Percentiles rank a stretch among this genome's conserved stretches.
These are phyloP conservation scores for Lanmaoa rubissima DNA, from an alignment of 768 basidiomycete genomes.

Conservation along the genomic window DNA sequence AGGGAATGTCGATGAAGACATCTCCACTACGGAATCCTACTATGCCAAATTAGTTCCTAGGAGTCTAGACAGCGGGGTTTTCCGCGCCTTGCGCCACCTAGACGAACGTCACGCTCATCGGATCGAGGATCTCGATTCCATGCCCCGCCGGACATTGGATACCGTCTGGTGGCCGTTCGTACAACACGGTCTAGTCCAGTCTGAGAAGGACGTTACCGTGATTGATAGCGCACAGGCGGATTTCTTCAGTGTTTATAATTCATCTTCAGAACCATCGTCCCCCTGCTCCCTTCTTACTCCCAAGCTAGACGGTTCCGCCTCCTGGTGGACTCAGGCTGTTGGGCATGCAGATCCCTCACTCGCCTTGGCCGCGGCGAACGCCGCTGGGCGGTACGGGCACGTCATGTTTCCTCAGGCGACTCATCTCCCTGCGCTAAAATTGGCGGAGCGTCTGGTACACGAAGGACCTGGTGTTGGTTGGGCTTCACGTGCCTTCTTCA, in stretches of 20 bases:
- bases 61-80: constrained; percentile 38
- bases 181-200: constrained; percentile 74
- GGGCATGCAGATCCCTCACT: constrained; percentile 79
- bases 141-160: constrained; percentile 75
- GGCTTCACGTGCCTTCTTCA: constrained; percentile 90
- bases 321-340: constrained; percentile 96
- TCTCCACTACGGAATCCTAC: constrained; percentile 60
- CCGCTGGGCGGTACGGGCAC: constrained; percentile 93
- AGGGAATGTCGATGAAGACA: constrained; percentile 45
- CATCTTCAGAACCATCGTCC: constrained; percentile 20
- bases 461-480: constrained; percentile 84
- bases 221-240: constrained; percentile 90
- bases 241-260: constrained; percentile 73
- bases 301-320: constrained; percentile 89
- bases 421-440: constrained; percentile 78
- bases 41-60: constrained; percentile 52
- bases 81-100: constrained; percentile 53
- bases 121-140: constrained; percentile 69
- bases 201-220: constrained; percentile 74
- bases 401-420: constrained; percentile 93
- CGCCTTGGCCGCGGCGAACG: constrained; percentile 82
- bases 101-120: constrained; percentile 63
- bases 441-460: constrained; percentile 75
- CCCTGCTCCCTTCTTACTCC: constrained; percentile 45
- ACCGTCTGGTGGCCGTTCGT: constrained; percentile 98